Evolutionary conservation across 2,329 filamentous ascomycete genomes (phyloP).

Genomic region (Xylaria sp.): DNA sequence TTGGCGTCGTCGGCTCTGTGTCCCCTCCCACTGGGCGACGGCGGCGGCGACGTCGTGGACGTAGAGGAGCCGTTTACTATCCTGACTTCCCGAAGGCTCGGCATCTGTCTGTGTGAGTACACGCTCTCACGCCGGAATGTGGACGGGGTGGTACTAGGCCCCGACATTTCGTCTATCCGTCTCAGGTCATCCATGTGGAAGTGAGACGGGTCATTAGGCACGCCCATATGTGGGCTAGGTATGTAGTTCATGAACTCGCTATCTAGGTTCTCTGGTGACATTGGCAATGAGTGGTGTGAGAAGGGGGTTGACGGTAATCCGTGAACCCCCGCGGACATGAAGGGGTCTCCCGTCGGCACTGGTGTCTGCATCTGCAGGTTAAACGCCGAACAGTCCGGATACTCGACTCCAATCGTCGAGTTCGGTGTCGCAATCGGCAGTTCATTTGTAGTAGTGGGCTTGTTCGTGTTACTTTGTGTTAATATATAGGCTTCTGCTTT

Average conservation of each 20-base stretch:
- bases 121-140: conserved; percentile 34
- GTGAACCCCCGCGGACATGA: conserved; percentile 27
- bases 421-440: conserved; percentile 27
- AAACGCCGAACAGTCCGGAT: conserved; percentile 34
- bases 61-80: conserved; percentile 36
- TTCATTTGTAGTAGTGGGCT: conserved; percentile 15
- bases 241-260: conserved; percentile 38
- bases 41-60: conserved; percentile 32
- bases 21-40: conserved; percentile 31
- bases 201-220: conserved; percentile 30
- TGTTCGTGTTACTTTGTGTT: conserved; percentile 34
- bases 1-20: conserved; percentile 36
- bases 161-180: conserved; percentile 33
- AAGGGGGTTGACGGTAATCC: conserved; percentile 36
- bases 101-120: conserved; percentile 36
- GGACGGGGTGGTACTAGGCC: conserved; percentile 24
- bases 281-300: conserved; percentile 34
- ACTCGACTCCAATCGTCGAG: conserved; percentile 35
- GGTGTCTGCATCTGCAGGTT: conserved; percentile 29
- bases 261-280: conserved; percentile 37
- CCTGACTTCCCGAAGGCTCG: conserved; percentile 37
- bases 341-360: conserved; percentile 29
- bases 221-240: conserved; percentile 31
- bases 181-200: conserved; percentile 34
- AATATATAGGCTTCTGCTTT: conserved; percentile 42